Evolutionary conservation across 306 rosid species (phyloP).

Genomic region (Vicia faba): DNA sequence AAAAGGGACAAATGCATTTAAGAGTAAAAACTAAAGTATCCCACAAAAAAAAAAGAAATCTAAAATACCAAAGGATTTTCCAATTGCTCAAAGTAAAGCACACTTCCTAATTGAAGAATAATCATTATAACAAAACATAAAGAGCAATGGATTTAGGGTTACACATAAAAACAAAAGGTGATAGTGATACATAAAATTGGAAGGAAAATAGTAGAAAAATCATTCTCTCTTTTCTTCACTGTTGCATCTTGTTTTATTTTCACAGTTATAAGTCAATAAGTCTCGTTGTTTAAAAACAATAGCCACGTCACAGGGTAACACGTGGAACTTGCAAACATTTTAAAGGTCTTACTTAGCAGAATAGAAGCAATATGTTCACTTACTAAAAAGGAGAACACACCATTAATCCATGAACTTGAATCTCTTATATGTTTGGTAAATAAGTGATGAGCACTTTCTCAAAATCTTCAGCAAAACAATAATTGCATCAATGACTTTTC

Average conservation of each 20-base stretch:
- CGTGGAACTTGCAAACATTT: constrained; percentile 28
- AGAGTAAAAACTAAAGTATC: no score
- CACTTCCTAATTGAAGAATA: neutral
- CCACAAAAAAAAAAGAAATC: no score
- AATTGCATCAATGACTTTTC: constrained; percentile 17
- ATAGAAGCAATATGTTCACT: constrained; percentile 13
- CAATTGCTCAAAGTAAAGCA: no score
- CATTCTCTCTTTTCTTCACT: constrained; percentile 31
- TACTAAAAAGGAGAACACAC: constrained; percentile 42
- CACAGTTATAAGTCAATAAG: constrained; percentile 25
- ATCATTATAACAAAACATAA: neutral
- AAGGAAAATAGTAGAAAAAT: neutral
- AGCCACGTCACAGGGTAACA: constrained; percentile 24
- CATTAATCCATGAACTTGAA: constrained; percentile 66
- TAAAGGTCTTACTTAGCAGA: constrained; percentile 51
- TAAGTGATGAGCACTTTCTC: constrained; percentile 62
- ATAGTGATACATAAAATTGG: constrained; percentile 1
- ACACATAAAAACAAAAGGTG: neutral
- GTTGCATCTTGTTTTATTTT: constrained; percentile 35
- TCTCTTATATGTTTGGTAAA: constrained; percentile 64
- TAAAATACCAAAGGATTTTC: no score
- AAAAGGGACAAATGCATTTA: no score
- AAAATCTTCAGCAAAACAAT: constrained; percentile 59
- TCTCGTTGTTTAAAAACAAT: constrained; percentile 34
- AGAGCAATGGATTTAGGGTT: neutral